Base-by-base conservation (phyloP, 176 grass and related monocot genomes). In the Stipa capillata region DNA sequence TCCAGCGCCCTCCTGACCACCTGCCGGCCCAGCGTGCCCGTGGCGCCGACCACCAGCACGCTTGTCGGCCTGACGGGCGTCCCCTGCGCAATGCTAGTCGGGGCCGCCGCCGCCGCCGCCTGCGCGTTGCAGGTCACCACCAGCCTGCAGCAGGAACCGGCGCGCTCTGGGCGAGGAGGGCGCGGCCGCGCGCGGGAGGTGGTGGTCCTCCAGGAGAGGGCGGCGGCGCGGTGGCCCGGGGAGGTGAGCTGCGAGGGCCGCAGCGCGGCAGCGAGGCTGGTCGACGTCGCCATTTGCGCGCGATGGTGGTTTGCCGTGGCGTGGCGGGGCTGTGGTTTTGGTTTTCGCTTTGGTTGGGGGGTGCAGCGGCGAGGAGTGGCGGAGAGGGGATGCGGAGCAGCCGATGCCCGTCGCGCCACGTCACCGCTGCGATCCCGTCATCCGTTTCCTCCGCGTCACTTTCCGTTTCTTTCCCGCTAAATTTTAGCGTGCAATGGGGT, bases 41-140 rank as follows among this genome's bases (percentile, higher is more conserved):
- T 98, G 82, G 92, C 85, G 63, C 95, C 95, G 11, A 98, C 95
- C 20, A 98, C 90, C 72, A 94, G 66, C 40, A 98, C 60, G 72
- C 92, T 98, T 41, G 95, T 98, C 53, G 92, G 92, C 69, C 95
- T 83, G 79, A 98, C 95, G 43, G 95, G 95, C 66, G 92, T 98
- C 53, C 95, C 95, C 62, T 92, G 95, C 60, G 85, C 83, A 69
- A 98, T 85, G 78, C 87, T 98, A 23, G 92, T 90, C 29, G 85
- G 85, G 36, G 78, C 84, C 70, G 86, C 80, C 67, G 89, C 73
- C 83, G 78, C 84, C 70, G 86, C 80, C 67, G 89, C 73, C 83
- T 90, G 92, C 65, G 92, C 89, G 77, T 89, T 90, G 75, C 91
- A 94, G 68, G 76, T 76, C 69, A 94, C 68, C 74, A 40, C 69